Percentiles rank a stretch among this genome's conserved stretches.
Evolutionary conservation across 1,284 basidiomycete genomes (phyloP).

Genomic region (Uromyces viciae-fabae): DNA sequence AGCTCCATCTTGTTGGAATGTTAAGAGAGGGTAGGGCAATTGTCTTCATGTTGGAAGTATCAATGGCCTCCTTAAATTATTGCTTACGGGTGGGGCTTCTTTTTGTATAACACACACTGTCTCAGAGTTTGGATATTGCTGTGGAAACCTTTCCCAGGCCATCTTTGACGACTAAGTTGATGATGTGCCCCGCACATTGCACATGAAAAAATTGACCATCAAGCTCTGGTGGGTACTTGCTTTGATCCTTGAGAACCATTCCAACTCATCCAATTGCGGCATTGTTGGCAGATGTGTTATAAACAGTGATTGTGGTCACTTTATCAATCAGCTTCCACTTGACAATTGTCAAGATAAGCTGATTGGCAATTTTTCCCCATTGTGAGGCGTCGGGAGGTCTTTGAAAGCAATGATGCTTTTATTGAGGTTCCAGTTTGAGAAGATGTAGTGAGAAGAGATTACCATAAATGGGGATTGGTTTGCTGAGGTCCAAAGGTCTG

Average conservation of each 20-base stretch:
- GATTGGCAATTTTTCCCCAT: neutral
- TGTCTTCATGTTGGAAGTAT: neutral
- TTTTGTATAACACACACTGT: neutral
- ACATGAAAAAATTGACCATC: neutral
- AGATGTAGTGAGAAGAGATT: neutral
- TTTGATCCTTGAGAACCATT: neutral
- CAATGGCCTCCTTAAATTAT: neutral
- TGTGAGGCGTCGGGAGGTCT: neutral
- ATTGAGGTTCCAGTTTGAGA: neutral
- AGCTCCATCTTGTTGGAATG: neutral
- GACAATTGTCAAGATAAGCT: neutral
- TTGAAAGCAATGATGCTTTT: neutral
- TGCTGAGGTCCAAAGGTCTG: neutral
- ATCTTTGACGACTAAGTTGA: neutral
- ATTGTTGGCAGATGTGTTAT: slow-evolving; percentile 6
- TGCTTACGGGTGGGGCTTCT: neutral
- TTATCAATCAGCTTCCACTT: neutral
- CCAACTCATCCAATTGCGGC: neutral
- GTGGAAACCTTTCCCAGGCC: neutral
- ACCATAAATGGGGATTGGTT: neutral
- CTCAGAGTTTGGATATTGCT: neutral
- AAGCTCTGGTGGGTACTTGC: neutral
- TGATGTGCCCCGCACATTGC: neutral
- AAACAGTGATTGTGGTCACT: neutral
- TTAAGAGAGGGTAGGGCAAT: neutral